These are phyloP conservation scores for Casuarina glauca DNA, from an alignment of 306 rosid genomes.

Conservation along the genomic window DNA sequence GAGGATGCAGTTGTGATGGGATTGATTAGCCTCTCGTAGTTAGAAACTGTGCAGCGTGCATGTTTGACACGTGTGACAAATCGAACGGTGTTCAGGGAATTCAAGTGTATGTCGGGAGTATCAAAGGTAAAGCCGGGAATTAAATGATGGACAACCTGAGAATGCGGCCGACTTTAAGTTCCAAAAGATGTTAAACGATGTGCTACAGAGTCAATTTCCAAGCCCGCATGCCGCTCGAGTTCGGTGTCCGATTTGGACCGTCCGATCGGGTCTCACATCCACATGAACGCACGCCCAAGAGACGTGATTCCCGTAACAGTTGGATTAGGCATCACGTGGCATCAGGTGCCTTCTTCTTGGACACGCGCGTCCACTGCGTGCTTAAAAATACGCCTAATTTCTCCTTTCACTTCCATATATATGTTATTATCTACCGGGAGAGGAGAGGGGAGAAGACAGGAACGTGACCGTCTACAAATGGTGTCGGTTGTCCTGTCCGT, in stretches of 20 bases:
- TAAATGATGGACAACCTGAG: not conserved
- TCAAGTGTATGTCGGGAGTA: not conserved
- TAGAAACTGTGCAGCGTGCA: not conserved
- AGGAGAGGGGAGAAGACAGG: too few species aligned
- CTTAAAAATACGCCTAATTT: too few species aligned
- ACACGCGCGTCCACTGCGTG: too few species aligned
- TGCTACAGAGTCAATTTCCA: not conserved
- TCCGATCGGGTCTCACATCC: constrained; percentile 19
- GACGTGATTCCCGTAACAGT: not conserved
- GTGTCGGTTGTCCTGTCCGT: not conserved
- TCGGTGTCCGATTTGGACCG: not conserved
- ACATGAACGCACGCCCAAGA: not conserved
- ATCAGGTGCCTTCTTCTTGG: not conserved
- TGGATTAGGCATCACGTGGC: not conserved
- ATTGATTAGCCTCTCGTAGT: not conserved
- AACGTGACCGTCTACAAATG: not conserved
- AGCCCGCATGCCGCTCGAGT: constrained; percentile 16
- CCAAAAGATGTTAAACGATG: constrained; percentile 18
- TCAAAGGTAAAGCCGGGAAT: not conserved
- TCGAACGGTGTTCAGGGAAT: constrained; percentile 15
- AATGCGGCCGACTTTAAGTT: constrained; percentile 19
- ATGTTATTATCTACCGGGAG: too few species aligned
- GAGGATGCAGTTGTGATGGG: too few species aligned
- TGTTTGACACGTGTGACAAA: not conserved
- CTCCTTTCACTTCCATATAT: too few species aligned